Evolutionary conservation across 2,329 filamentous ascomycete species (phyloP), one percentile per base, ranked within the genome.

Genomic region (Aureobasidium sp.): DNA sequence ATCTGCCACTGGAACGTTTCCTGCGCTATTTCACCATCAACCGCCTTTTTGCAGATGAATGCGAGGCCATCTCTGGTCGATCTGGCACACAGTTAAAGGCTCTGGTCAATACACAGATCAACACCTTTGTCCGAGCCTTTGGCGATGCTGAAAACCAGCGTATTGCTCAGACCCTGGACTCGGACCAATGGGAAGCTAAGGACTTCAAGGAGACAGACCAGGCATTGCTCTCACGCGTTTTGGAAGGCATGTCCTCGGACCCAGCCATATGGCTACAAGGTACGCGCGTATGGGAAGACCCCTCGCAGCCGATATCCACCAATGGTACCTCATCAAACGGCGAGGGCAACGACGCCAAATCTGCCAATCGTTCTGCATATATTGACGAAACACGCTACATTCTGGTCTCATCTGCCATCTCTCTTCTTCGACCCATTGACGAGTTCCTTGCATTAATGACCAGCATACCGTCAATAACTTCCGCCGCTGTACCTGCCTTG

Each of bases 351-450:
- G 60, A 61, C 7, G 55, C 63, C 27, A 67, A 68, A 47, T 31
- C 64, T 27, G 58, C 65, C 23, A 64, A 66, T 27, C 69, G 68
- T 49, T 67, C 71, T 38, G 94, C 94, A 1, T 77, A 84, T 5
- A 87, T 99, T 57, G 92, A 96, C 62, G 84, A 87, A 27, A 89
- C 96, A 70, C 86, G 84, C 57, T 97, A 90, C 70, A 85, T 95
- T 60, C 82, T 99, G 11, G 91, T 94, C 0, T 83, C 87, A 57
- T 95, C 91, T 5, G 92, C 90, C 0, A 80, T 93, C 33, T 78
- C 89, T 1, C 92, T 94, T 64, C 81, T 99, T 59, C 82, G 85
- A 60, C 90, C 89, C 54, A 86, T 96, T 64, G 86, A 90, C 62
- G 83, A 86, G 17, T 95, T 95, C 73, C 80, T 96, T 64, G 88